These are phyloP conservation scores for Fusarium vanettenii DNA, from an alignment of 2,329 filamentous ascomycete genomes.

Conservation along the genomic window DNA sequence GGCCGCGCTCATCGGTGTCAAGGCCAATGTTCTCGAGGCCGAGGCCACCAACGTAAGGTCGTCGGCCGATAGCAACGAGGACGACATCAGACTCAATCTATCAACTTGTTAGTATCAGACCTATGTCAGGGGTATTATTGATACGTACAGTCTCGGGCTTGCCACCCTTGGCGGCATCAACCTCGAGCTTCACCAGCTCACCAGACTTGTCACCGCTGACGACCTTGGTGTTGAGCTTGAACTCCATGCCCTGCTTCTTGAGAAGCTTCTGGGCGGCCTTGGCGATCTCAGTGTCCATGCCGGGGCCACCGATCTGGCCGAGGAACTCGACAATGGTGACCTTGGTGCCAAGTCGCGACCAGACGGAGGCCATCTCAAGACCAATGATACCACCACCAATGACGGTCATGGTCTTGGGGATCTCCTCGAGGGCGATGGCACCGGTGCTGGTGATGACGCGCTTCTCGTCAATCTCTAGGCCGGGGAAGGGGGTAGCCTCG, in stretches of 20 bases:
- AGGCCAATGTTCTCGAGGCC: slow-evolving; percentile 94
- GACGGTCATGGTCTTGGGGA: slow-evolving; percentile 96
- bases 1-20: slow-evolving; percentile 91
- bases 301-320: slow-evolving; percentile 94
- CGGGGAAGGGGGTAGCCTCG: slow-evolving; percentile 96
- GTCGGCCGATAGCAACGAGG: slow-evolving; percentile 94
- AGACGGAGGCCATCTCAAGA: slow-evolving; percentile 97
- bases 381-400: slow-evolving; percentile 99
- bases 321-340: slow-evolving; percentile 98
- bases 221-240: slow-evolving; percentile 98
- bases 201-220: slow-evolving; percentile 83
- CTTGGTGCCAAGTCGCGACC: slow-evolving; percentile 92
- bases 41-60: slow-evolving; percentile 92
- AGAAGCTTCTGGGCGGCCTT: slow-evolving; percentile 94
- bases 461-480: slow-evolving; percentile 96
- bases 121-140: not conserved
- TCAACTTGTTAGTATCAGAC: slow-evolving; percentile 35
- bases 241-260: slow-evolving; percentile 96
- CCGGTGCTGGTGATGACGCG: slow-evolving; percentile 96
- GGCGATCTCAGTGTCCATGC: slow-evolving; percentile 95
- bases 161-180: slow-evolving; percentile 95
- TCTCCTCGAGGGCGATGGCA: slow-evolving; percentile 87
- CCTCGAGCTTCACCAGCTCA: slow-evolving; percentile 81
- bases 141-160: slow-evolving; percentile 86
- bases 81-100: slow-evolving; percentile 95